phyloP scores from a whole-genome alignment of 2,329 filamentous ascomycete genomes.

The Diaporthe ampelina region DNA sequence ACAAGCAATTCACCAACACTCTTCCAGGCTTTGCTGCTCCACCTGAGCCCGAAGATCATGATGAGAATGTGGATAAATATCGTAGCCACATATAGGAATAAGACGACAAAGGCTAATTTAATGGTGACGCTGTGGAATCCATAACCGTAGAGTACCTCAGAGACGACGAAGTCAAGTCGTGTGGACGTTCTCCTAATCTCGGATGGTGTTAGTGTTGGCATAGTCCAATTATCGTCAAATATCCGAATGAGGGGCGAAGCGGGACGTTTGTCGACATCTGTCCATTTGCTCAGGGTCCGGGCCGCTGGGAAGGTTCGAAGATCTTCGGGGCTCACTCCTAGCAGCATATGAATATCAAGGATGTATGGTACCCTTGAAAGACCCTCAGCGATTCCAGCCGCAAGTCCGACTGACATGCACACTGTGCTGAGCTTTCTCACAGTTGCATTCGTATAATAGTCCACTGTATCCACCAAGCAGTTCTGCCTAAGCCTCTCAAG shows the following conservation, averaged over 20 bases:
- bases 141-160: not conserved
- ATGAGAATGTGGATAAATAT: not conserved
- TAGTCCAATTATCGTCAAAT: not conserved
- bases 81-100: not conserved
- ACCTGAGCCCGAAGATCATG: not conserved
- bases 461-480: not conserved
- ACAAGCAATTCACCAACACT: not conserved
- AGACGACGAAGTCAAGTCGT: not conserved
- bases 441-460: not conserved
- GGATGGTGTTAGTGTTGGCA: not conserved
- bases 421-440: fast-evolving
- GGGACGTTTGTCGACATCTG: not conserved
- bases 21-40: not conserved
- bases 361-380: not conserved
- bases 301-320: too few species aligned
- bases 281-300: not conserved
- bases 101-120: not conserved
- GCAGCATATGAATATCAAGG: not conserved
- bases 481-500: not conserved
- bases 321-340: too few species aligned
- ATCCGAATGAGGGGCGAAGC: not conserved
- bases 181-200: not conserved
- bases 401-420: not conserved
- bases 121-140: not conserved
- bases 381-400: not conserved